Evolutionary conservation across 78 protist genomes (phyloP), one percentile per base, ranked within the genome.

Genomic region (Pigoraptor vietnamica): DNA sequence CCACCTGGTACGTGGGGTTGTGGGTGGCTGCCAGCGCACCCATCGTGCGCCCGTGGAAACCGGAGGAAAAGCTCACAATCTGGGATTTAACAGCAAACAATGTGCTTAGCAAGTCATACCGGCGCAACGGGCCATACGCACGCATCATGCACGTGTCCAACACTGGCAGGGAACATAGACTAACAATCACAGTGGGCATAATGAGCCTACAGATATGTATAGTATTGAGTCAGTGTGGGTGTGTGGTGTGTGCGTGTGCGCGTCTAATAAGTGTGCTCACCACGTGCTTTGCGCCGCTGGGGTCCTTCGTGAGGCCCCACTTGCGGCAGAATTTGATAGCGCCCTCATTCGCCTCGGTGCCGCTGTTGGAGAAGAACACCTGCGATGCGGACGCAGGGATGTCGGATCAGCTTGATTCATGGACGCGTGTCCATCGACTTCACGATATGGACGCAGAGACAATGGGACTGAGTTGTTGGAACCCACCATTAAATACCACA

Each of bases 301-400:
- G 67, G 82, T 86, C 79, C 2, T 23, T 2, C 37, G 33, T 25
- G 36, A 91, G 0, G 87, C 94, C 94, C 93, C 87, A 67, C 35
- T 94, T 93, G 33, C 95, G 89, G 25, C 94, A 92, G n/a, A 95
- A 95, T 90, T 96, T 94, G 67, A 96, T 81, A 10, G 96, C 96
- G 23, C 92, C 97, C 82, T 96, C 97, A 39, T 92, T 92, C 21
- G 97, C 96, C 90, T 96, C 97, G 0, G 97, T 93, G 82, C 97
- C 97, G 79, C 95, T 83, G 90, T 96, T 96, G 90, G 96, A 93
- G 86, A 94, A 94, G 93, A 96, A 96, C 19, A 92, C 94, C 79
- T 92, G 83, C 79, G 88, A 91, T 37, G 91, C 67, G 10, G n/a
- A n/a, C n/a, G n/a, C n/a, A n/a, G n/a, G n/a, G n/a, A n/a, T n/a